phyloP scores from a whole-genome alignment of 306 rosid genomes.

The Fragaria nilgerrensis region DNA sequence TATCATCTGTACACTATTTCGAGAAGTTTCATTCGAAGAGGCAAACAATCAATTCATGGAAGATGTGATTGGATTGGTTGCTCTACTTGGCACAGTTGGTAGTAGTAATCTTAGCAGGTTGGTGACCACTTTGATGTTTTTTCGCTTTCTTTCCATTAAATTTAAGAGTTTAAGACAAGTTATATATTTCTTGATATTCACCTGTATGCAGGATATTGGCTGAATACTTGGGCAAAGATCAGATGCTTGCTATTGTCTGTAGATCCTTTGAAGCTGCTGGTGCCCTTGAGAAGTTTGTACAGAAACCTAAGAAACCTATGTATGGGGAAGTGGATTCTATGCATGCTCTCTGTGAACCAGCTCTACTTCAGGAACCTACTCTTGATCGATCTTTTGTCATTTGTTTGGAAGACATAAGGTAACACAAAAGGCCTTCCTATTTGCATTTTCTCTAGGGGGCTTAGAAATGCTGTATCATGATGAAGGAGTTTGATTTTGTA shows the following conservation, averaged over 20 bases:
- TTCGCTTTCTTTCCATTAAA: background rate
- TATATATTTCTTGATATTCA: background rate
- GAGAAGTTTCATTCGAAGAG: conserved; percentile 11
- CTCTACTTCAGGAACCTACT: conserved; percentile 34
- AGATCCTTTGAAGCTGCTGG: conserved; percentile 42
- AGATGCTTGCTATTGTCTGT: conserved; percentile 56
- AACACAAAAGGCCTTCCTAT: background rate
- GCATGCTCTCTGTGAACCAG: conserved; percentile 41
- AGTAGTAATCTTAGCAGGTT: conserved; percentile 60
- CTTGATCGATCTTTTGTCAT: conserved; percentile 44
- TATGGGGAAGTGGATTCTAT: conserved; percentile 37
- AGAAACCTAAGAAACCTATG: background rate
- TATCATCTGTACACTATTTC: conserved; percentile 26
- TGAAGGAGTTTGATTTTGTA: background rate
- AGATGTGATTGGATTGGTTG: conserved; percentile 53
- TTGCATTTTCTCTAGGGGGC: background rate
- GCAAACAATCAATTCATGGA: conserved; percentile 27
- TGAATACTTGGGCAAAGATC: conserved; percentile 64
- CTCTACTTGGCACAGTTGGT: conserved; percentile 54
- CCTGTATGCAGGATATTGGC: conserved; percentile 42
- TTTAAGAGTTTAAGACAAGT: background rate
- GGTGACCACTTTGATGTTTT: background rate
- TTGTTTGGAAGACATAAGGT: conserved; percentile 58
- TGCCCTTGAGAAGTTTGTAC: conserved; percentile 42
- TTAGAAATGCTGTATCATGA: background rate